A percentile compares a stretch with the other conserved stretches of the same genome.
phyloP scores from a whole-genome alignment of 2,329 filamentous ascomycete genomes.

The Fusarium sacchari region DNA sequence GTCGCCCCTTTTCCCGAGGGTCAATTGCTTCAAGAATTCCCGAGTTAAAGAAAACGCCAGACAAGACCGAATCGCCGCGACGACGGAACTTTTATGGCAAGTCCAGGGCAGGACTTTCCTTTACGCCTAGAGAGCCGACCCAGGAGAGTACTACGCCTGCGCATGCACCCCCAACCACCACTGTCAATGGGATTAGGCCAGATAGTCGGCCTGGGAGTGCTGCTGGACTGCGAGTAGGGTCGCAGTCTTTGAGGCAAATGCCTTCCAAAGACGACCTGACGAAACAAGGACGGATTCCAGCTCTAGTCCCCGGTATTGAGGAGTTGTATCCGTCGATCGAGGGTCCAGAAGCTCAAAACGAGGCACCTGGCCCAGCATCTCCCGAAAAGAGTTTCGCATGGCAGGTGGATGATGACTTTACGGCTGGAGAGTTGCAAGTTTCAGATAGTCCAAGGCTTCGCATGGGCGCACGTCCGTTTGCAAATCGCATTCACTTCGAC shows the following conservation, averaged over 20 bases:
- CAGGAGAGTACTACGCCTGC: slow-evolving; percentile 12
- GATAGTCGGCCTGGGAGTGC: slow-evolving; percentile 18
- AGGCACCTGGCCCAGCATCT: slow-evolving; percentile 41
- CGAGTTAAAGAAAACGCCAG: slow-evolving; percentile 29
- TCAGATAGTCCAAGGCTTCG: slow-evolving; percentile 66
- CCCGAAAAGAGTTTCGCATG: slow-evolving; percentile 65
- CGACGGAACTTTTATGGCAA: slow-evolving; percentile 40
- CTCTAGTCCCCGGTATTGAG: slow-evolving; percentile 53
- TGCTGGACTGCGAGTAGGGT: slow-evolving; percentile 3
- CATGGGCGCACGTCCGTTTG: slow-evolving; percentile 50
- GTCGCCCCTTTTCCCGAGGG: slow-evolving; percentile 34
- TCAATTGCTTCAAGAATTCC: slow-evolving; percentile 39
- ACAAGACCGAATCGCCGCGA: slow-evolving; percentile 34
- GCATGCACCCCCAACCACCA: background rate
- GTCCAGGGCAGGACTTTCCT: slow-evolving; percentile 38
- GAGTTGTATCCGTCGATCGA: slow-evolving; percentile 51
- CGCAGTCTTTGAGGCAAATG: slow-evolving; percentile 31
- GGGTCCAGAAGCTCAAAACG: slow-evolving; percentile 7
- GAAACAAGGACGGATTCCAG: slow-evolving; percentile 48
- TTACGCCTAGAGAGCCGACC: slow-evolving; percentile 24
- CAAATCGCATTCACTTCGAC: slow-evolving; percentile 47
- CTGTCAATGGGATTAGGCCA: slow-evolving; percentile 13
- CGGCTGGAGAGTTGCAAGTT: slow-evolving; percentile 63
- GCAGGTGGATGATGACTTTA: slow-evolving; percentile 68
- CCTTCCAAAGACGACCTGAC: slow-evolving; percentile 41